Percentiles rank a stretch among this genome's conserved stretches.
phyloP scores from a whole-genome alignment of 2,329 filamentous ascomycete genomes.

The Sclerotinia trifoliorum region DNA sequence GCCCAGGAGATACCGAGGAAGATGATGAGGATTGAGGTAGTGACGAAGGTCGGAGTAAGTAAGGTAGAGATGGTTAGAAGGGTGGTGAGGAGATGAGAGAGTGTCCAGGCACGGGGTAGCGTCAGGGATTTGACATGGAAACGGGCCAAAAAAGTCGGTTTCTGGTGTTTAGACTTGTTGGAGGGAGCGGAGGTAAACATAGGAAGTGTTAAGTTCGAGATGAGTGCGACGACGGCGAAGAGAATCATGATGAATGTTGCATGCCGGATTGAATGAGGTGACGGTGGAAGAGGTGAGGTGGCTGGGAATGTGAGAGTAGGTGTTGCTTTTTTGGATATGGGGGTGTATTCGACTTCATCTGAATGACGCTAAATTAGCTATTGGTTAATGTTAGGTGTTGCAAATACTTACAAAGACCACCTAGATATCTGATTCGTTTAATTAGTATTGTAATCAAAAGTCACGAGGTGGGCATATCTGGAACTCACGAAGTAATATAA shows the following conservation, averaged over 20 bases:
- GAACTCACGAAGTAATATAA: conserved; percentile 37
- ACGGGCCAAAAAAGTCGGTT: background rate
- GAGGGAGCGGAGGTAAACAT: conserved; percentile 7
- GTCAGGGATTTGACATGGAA: conserved; percentile 12
- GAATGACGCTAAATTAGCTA: background rate
- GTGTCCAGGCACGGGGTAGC: conserved; percentile 14
- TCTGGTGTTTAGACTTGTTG: background rate
- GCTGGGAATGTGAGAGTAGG: conserved; percentile 5
- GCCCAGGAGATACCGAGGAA: conserved; percentile 24
- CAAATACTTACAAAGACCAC: conserved; percentile 19
- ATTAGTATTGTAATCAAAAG: background rate
- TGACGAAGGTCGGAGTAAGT: background rate
- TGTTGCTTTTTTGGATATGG: conserved; percentile 13
- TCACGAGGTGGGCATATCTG: background rate
- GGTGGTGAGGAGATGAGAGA: conserved; percentile 19
- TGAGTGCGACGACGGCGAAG: conserved; percentile 19
- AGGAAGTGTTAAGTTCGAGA: conserved; percentile 19
- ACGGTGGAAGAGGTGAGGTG: background rate
- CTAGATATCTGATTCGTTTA: conserved; percentile 18
- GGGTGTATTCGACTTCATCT: conserved; percentile 20
- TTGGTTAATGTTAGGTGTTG: background rate
- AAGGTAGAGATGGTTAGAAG: conserved; percentile 17
- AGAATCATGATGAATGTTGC: conserved; percentile 20
- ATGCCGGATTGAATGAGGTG: conserved; percentile 21
- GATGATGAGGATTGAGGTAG: conserved; percentile 10